Evolutionary conservation across 768 basidiomycete genomes (phyloP).

Genomic region (Wakefieldia striispora): DNA sequence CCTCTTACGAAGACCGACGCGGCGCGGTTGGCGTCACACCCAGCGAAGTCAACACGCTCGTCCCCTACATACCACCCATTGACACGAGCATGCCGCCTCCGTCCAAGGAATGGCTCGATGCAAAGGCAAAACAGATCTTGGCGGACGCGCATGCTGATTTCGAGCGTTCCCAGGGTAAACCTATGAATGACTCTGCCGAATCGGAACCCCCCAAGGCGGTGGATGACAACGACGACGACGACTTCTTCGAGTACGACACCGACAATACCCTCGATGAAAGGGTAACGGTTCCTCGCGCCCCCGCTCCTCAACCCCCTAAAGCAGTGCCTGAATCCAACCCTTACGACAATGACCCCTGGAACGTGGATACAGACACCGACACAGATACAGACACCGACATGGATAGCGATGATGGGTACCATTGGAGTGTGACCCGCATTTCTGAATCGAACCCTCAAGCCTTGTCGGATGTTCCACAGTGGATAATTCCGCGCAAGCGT

Average conservation of each 20-base stretch:
- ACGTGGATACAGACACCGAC: constrained; percentile 10
- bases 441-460: constrained; percentile 7
- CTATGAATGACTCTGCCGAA: background rate
- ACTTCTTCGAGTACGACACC: constrained; percentile 19
- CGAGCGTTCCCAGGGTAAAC: background rate
- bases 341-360: constrained; percentile 8
- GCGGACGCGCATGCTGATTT: constrained; percentile 15
- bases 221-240: constrained; percentile 19
- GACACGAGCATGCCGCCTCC: constrained; percentile 18
- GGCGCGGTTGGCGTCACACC: constrained; percentile 23
- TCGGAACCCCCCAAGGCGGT: background rate
- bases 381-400: constrained; percentile 18
- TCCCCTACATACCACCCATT: constrained; percentile 24
- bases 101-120: constrained; percentile 18
- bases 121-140: constrained; percentile 12
- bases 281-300: background rate
- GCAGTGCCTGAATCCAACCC: constrained; percentile 5
- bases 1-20: constrained; percentile 25
- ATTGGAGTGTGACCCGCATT: constrained; percentile 9
- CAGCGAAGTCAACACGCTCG: constrained; percentile 26
- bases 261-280: constrained; percentile 17
- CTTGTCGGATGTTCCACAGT: constrained; percentile 5
- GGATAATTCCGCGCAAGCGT: constrained; percentile 22
- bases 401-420: constrained; percentile 12
- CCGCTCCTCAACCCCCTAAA: background rate